Percentiles rank a stretch among this genome's conserved stretches.
phyloP scores from a whole-genome alignment of 306 rosid species.

The Castanea crenata region DNA sequence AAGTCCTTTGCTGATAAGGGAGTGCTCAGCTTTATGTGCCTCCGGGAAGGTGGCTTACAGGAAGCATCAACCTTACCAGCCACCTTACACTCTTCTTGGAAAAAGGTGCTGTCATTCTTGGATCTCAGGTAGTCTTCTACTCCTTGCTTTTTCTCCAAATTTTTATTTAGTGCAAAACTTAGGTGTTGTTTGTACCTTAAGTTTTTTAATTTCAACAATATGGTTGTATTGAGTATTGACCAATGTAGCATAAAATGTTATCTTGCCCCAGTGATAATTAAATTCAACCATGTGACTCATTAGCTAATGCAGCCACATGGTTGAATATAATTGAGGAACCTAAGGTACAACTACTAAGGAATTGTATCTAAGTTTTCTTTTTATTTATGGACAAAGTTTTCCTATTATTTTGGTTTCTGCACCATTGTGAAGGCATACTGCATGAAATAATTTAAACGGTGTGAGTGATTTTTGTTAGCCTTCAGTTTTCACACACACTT shows the following conservation, averaged over 20 bases:
- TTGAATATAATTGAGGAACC: too few relatives aligned
- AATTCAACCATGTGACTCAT: too few relatives aligned
- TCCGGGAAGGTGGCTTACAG: conserved; percentile 90
- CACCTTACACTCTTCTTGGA: conserved; percentile 94
- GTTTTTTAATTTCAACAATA: too few relatives aligned
- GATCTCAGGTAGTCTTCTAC: conserved; percentile 76
- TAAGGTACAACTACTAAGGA: too few relatives aligned
- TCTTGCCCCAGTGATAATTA: too few relatives aligned
- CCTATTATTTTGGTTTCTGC: background rate
- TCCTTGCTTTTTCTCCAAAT: conserved; percentile 8
- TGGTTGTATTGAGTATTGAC: too few relatives aligned
- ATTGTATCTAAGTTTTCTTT: too few relatives aligned
- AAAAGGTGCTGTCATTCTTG: conserved; percentile 84
- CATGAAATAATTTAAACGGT: background rate
- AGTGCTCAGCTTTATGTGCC: conserved; percentile 96
- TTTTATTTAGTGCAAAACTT: background rate
- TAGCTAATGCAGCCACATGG: too few relatives aligned
- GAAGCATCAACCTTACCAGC: conserved; percentile 91
- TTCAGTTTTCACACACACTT: conserved; percentile 10
- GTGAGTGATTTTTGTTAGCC: background rate
- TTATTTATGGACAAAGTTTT: background rate
- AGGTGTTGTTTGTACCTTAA: too few relatives aligned
- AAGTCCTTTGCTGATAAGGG: conserved; percentile 98
- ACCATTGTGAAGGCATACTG: background rate
- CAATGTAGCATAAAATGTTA: too few relatives aligned